Conservation (phyloP, 2,329 filamentous ascomycete genomes). For the Cordyceps sp. region DNA sequence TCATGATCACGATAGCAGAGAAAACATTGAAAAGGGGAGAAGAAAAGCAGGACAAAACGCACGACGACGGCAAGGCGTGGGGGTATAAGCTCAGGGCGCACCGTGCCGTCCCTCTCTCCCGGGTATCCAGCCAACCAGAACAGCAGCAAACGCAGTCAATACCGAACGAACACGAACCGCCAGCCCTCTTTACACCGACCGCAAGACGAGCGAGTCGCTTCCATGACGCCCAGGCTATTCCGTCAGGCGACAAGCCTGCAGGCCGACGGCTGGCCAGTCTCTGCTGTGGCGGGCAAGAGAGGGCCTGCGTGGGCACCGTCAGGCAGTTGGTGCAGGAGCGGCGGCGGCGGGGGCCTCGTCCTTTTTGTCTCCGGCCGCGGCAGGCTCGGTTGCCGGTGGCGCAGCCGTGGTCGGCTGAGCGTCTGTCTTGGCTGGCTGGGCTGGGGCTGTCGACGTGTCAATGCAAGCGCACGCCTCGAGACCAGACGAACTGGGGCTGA, state of each 20-base stretch:
- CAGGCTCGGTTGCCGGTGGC: constrained; percentile 10
- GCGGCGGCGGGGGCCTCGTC: constrained; percentile 9
- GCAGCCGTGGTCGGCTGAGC: constrained; percentile 9
- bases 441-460: constrained; percentile 7
- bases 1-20: constrained; percentile 2
- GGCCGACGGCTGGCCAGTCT: not conserved
- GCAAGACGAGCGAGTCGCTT: not conserved
- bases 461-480: not conserved
- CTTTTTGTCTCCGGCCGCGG: constrained; percentile 12
- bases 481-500: no score
- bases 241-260: not conserved
- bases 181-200: not conserved
- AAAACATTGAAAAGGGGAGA: constrained; percentile 1
- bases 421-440: constrained; percentile 11
- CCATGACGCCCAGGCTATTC: not conserved
- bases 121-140: constrained; percentile 17
- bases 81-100: constrained; percentile 14
- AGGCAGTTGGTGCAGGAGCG: constrained; percentile 9
- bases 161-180: not conserved
- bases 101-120: constrained; percentile 7
- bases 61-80: constrained; percentile 4
- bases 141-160: constrained; percentile 5
- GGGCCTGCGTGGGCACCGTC: not conserved
- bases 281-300: not conserved
- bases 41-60: not conserved